These are phyloP conservation scores for Diacronema lutheri DNA, from an alignment of 78 protist species.

Conservation along the genomic window DNA sequence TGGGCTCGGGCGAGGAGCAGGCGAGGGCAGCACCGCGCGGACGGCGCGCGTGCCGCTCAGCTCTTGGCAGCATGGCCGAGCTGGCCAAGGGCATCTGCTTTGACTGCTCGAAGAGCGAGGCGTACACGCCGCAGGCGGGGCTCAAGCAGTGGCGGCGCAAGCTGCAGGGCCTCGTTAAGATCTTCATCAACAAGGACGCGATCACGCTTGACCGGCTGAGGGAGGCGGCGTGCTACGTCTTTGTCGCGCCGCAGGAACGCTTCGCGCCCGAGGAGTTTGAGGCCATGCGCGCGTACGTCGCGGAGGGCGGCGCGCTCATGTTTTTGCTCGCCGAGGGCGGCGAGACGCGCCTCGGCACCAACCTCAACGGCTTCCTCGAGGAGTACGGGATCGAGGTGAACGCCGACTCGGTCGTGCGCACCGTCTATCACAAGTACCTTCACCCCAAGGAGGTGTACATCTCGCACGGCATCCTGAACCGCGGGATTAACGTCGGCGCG, in stretches of 20 bases:
- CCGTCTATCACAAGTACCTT: constrained; percentile 52
- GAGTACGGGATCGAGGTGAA: constrained; percentile 65
- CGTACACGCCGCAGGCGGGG: background rate
- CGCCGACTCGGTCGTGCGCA: constrained; percentile 63
- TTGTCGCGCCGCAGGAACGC: constrained; percentile 55
- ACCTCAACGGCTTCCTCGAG: constrained; percentile 60
- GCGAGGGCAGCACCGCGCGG: no score
- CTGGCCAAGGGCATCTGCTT: background rate
- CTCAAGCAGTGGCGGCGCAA: background rate
- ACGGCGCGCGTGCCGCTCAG: no score
- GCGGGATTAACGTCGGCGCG: constrained; percentile 51
- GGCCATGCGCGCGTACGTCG: constrained; percentile 27
- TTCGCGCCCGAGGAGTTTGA: constrained; percentile 44
- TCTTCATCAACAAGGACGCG: background rate
- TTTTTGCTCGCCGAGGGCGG: constrained; percentile 63
- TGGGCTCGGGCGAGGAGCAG: no score
- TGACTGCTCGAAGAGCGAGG: constrained; percentile 8
- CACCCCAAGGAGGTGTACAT: constrained; percentile 72
- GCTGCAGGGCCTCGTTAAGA: background rate
- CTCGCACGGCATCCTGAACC: constrained; percentile 52
- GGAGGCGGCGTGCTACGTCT: background rate
- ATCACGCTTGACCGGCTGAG: background rate
- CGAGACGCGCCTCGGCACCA: constrained; percentile 27
- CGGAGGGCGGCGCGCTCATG: constrained; percentile 62
- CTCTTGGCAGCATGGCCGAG: no score